Base-by-base conservation (phyloP, 2,329 filamentous ascomycete genomes). In the Bipolaris sorokiniana region DNA sequence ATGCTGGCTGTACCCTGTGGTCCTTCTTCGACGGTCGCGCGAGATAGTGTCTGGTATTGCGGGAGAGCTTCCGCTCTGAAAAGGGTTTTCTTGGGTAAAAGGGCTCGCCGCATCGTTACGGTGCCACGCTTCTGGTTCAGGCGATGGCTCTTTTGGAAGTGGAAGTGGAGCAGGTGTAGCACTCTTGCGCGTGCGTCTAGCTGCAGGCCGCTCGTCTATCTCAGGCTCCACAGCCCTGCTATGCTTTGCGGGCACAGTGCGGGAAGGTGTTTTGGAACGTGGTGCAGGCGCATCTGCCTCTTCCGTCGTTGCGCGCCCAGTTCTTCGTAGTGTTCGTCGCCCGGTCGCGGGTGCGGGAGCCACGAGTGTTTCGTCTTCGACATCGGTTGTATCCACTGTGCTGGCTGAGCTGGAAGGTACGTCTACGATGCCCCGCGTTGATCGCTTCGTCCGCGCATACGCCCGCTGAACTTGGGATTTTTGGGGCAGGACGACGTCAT, bases 81-180 rank as follows among this genome's bases (percentile, higher is more conserved):
- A 98, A 0, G 94, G 93, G 69, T 98, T 98, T 51, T 97, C 92
- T 65, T 88, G 85, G 1, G 90, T 92, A 76, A 98, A 98, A 31
- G 90, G 88, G 68, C 83, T 89, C 33, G 84, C 83, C 6, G 84
- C 82, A 7, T 68, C 71, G 23, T 70, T 61, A n/a, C 65, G 66
- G 53, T 71, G 69, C 67, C 74, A 77, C 50, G 80, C 76, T 48
- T 83, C 82, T 56, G 90, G 87, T 11, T 78, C 76, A 2, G 72
- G 69, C 16, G 77, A 74, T 41, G 82, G 78, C 9, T 78, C 69
- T 61, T 83, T 84, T 16, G 41, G 40, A 23, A 9, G 20, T 10
- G 38, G 40, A n/a, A n/a, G 16, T 11, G 79, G 61, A 16, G 66
- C 73, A 6, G 78, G 71, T 5, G 76, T 71, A 10, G 72, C 71